phyloP scores from a whole-genome alignment of 2,329 filamentous ascomycete genomes.

The Aureobasidium pullulans region DNA sequence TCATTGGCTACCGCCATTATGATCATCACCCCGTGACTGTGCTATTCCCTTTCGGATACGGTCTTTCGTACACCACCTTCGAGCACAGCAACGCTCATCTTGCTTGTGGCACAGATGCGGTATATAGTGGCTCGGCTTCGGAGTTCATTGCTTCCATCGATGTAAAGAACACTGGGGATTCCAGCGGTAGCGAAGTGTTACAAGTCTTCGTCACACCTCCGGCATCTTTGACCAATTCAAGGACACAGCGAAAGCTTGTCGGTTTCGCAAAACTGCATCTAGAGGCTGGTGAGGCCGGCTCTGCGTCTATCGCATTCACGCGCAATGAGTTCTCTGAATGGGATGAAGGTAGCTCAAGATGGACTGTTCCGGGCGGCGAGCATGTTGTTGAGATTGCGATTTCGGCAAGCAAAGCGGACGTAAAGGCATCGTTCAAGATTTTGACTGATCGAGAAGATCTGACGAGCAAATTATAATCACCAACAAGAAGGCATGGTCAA shows the following conservation, averaged over 20 bases:
- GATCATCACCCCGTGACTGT: constrained; percentile 64
- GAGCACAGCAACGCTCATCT: constrained; percentile 22
- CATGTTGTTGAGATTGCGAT: not conserved
- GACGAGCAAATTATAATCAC: too few relatives aligned
- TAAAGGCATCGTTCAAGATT: not conserved
- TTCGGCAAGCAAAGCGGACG: not conserved
- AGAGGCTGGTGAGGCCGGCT: not conserved
- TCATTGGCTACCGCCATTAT: constrained; percentile 79
- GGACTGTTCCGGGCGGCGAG: not conserved
- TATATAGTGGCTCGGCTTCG: not conserved
- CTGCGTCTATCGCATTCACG: not conserved
- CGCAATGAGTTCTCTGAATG: not conserved
- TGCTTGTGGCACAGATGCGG: not conserved
- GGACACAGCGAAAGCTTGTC: not conserved
- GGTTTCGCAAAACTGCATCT: not conserved
- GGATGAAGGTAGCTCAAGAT: not conserved
- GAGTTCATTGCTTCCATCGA: constrained; percentile 18
- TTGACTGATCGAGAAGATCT: not conserved
- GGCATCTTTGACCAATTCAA: constrained; percentile 39
- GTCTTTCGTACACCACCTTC: constrained; percentile 71
- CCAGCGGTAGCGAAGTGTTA: constrained; percentile 56
- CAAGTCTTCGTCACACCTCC: constrained; percentile 60
- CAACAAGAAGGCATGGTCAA: too few relatives aligned
- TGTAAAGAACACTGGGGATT: constrained; percentile 50
- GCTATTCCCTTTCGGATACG: constrained; percentile 75